phyloP scores from a whole-genome alignment of 345 rosid species.

The Limnanthes douglasii region DNA sequence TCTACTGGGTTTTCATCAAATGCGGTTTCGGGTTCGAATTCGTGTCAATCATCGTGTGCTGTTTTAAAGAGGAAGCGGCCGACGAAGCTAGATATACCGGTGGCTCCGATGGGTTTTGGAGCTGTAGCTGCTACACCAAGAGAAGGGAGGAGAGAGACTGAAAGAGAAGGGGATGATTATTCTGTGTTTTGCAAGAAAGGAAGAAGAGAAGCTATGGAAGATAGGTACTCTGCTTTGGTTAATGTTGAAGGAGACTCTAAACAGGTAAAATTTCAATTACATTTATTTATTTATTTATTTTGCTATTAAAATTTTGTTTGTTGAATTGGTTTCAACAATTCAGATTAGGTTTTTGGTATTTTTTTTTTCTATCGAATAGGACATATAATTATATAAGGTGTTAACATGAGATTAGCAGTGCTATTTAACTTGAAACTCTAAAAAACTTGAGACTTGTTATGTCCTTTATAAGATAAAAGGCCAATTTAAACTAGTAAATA shows the following conservation, averaged over 20 bases:
- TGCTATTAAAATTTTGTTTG: no score
- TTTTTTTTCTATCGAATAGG: no score
- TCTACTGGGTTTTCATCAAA: slow-evolving; percentile 21
- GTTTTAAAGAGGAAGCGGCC: slow-evolving; percentile 72
- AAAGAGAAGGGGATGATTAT: slow-evolving; percentile 44
- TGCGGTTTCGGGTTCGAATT: slow-evolving; percentile 7
- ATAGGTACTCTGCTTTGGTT: slow-evolving; percentile 59
- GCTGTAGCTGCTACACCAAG: slow-evolving; percentile 22
- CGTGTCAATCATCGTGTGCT: slow-evolving; percentile 16
- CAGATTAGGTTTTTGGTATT: no score
- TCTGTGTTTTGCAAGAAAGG: slow-evolving; percentile 85
- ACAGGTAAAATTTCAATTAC: slow-evolving; percentile 27
- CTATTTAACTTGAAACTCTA: no score
- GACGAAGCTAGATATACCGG: slow-evolving; percentile 51
- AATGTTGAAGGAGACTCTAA: slow-evolving; percentile 42
- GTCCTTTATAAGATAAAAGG: no score
- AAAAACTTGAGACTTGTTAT: no score
- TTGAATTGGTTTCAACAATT: no score
- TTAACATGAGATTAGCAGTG: no score
- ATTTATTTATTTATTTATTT: no score
- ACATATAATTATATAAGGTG: no score
- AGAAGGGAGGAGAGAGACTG: slow-evolving; percentile 22
- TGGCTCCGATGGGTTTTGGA: slow-evolving; percentile 15
- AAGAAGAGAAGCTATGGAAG: slow-evolving; percentile 83
- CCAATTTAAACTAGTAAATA: no score